These are phyloP conservation scores for Lepidium africanum DNA, from an alignment of 345 rosid species.

Conservation along the genomic window DNA sequence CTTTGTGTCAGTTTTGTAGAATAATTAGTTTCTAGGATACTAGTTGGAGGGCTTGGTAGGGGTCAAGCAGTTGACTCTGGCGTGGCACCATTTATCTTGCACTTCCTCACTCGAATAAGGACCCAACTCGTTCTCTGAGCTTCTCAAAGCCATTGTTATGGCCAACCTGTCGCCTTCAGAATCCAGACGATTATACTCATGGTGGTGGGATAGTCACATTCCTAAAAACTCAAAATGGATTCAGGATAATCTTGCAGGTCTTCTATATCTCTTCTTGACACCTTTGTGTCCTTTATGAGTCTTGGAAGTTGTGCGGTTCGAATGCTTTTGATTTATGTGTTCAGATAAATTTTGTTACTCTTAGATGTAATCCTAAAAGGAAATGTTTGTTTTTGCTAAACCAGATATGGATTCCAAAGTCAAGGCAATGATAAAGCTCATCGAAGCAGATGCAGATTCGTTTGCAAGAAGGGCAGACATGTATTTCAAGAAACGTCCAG, in stretches of 20 bases:
- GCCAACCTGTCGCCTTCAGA: slow-evolving; percentile 43
- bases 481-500: slow-evolving; percentile 98
- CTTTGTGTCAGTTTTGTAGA: slow-evolving; percentile 18
- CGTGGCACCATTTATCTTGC: neutral
- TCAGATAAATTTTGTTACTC: neutral
- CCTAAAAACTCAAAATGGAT: slow-evolving; percentile 99
- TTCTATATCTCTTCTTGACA: neutral
- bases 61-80: neutral
- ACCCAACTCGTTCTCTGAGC: neutral
- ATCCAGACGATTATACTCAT: slow-evolving; percentile 65
- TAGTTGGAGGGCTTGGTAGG: neutral
- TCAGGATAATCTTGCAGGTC: slow-evolving; percentile 94
- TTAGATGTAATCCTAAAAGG: neutral
- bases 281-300: neutral
- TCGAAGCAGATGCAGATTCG: slow-evolving; percentile 98
- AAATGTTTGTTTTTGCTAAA: slow-evolving; percentile 6
- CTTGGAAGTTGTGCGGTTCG: neutral
- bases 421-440: slow-evolving; percentile 92
- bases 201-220: slow-evolving; percentile 99
- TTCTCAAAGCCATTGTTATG: slow-evolving; percentile 44
- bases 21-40: neutral
- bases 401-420: slow-evolving; percentile 91
- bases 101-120: neutral
- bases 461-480: slow-evolving; percentile 99
- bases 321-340: neutral